Conservation (phyloP, 805 yeast species). For the Ogataea parapolymorpha region DNA sequence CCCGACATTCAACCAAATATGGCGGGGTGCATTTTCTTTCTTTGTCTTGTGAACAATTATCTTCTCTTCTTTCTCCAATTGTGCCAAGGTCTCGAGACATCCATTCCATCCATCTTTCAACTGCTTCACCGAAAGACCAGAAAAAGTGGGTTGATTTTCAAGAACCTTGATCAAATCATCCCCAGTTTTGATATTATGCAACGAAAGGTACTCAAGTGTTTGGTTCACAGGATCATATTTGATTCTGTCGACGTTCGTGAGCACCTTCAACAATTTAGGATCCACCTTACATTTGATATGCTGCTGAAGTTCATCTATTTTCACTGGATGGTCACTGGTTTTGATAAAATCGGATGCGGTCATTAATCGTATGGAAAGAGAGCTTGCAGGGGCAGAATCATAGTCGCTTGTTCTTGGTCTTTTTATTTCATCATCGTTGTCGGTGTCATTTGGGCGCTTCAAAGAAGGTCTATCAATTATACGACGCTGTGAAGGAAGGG, state of each 20-base stretch:
- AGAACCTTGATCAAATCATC: conserved; percentile 73
- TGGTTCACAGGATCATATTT: conserved; percentile 56
- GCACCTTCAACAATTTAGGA: conserved; percentile 61
- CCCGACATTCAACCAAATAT: conserved; percentile 81
- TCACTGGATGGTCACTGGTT: conserved; percentile 63
- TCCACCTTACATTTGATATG: conserved; percentile 63
- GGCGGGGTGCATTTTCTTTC: conserved; percentile 90
- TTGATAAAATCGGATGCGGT: conserved; percentile 91
- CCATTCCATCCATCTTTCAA: conserved; percentile 93
- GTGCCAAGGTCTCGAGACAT: conserved; percentile 72
- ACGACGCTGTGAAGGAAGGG: conserved; percentile 39
- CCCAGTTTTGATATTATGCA: conserved; percentile 80
- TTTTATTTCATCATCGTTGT: conserved; percentile 15
- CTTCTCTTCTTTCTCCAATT: conserved; percentile 72
- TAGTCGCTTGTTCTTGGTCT: conserved; percentile 13
- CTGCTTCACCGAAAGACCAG: conserved; percentile 77
- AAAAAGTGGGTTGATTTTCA: conserved; percentile 78
- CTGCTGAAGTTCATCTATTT: conserved; percentile 59
- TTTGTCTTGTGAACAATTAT: conserved; percentile 84
- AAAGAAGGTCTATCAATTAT: conserved; percentile 18
- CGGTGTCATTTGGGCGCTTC: conserved; percentile 10
- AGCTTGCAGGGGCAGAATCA: conserved; percentile 15
- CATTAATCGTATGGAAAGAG: conserved; percentile 79
- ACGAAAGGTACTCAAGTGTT: conserved; percentile 82
- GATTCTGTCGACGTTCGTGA: conserved; percentile 75